Evolutionary conservation across 306 rosid genomes (phyloP).

Genomic region (Trichosanthes truncata): DNA sequence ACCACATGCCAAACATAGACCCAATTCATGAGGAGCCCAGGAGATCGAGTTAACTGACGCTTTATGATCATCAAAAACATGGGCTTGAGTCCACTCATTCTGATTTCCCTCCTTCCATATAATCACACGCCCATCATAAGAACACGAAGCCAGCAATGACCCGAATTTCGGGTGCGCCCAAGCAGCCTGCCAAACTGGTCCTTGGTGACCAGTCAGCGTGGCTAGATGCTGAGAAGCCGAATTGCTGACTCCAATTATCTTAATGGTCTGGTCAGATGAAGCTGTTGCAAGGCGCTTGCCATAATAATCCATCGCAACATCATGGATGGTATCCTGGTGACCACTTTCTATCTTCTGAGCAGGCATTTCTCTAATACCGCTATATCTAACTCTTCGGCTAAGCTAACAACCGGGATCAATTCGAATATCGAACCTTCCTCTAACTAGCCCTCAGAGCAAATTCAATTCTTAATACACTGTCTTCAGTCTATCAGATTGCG

Average conservation of each 20-base stretch:
- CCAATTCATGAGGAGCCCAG: slow-evolving; percentile 79
- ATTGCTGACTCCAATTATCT: slow-evolving; percentile 76
- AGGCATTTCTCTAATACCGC: slow-evolving; percentile 41
- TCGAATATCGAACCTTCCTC: not conserved
- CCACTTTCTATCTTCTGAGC: slow-evolving; percentile 71
- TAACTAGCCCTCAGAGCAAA: not conserved
- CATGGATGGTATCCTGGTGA: slow-evolving; percentile 65
- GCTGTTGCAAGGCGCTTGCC: slow-evolving; percentile 82
- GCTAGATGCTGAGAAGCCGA: slow-evolving; percentile 66
- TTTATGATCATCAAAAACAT: slow-evolving; percentile 60
- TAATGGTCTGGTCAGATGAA: slow-evolving; percentile 72
- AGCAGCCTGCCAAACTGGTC: slow-evolving; percentile 72
- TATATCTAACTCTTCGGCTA: not conserved
- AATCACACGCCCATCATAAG: slow-evolving; percentile 63
- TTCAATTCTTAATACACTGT: not conserved
- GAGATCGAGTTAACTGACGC: slow-evolving; percentile 72
- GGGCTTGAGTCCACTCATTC: slow-evolving; percentile 68
- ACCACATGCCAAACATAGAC: slow-evolving; percentile 76
- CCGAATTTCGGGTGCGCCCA: slow-evolving; percentile 92
- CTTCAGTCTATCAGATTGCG: not conserved
- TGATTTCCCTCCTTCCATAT: slow-evolving; percentile 84
- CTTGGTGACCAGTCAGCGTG: slow-evolving; percentile 66
- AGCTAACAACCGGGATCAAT: not conserved
- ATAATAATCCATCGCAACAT: slow-evolving; percentile 76
- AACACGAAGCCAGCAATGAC: slow-evolving; percentile 63